Evolutionary conservation across 2,329 filamentous ascomycete genomes (phyloP).

Genomic region (Pyricularia grisea): DNA sequence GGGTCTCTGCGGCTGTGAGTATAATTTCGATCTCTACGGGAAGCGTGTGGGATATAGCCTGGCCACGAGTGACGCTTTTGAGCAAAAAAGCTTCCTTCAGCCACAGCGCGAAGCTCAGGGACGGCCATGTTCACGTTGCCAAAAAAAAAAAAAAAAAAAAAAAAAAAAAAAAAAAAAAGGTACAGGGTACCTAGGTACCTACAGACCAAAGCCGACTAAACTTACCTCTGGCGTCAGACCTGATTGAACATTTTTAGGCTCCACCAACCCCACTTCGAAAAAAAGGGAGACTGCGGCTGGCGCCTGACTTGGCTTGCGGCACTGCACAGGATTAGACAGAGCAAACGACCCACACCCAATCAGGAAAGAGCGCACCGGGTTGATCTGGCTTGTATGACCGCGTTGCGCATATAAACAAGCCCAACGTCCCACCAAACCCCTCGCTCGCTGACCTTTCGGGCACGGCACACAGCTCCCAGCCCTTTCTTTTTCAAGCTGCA

Average conservation of each 20-base stretch:
- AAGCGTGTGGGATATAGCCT: background rate
- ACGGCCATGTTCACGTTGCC: background rate
- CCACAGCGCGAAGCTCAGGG: background rate
- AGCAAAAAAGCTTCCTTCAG: background rate
- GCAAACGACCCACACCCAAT: slow-evolving; percentile 3
- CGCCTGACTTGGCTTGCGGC: slow-evolving; percentile 1
- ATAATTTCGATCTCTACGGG: background rate
- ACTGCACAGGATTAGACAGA: background rate
- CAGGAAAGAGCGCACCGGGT: slow-evolving; percentile 2
- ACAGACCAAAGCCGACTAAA: background rate
- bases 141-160: too few relatives aligned
- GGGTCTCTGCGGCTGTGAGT: background rate
- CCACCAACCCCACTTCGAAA: background rate
- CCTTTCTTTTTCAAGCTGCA: background rate
- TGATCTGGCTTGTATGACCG: slow-evolving; percentile 14
- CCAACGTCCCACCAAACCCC: slow-evolving; percentile 27
- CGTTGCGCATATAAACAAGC: slow-evolving; percentile 39
- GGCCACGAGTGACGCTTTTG: background rate
- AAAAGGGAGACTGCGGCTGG: background rate
- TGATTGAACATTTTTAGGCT: background rate
- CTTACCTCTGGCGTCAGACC: background rate
- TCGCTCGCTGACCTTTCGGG: background rate
- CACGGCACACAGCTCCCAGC: slow-evolving; percentile 2
- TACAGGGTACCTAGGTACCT: too few relatives aligned
- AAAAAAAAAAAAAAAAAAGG: too few relatives aligned